Conservation (phyloP, 169 alveolate genomes). For the Plasmodium berghei region DNA sequence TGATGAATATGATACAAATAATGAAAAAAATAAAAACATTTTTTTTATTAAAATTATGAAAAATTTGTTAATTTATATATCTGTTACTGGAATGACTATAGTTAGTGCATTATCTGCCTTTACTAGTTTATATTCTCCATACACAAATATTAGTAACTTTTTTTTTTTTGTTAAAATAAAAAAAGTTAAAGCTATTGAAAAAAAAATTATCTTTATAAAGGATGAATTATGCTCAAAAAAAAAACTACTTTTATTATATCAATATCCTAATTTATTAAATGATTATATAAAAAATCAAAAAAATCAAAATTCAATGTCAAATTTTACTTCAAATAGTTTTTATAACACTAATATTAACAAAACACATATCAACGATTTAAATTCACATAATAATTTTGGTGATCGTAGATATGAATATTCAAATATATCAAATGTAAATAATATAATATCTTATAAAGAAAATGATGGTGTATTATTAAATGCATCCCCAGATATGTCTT, state of each 20-base stretch:
- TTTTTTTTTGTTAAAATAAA: slow-evolving; percentile 45
- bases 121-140: slow-evolving; percentile 68
- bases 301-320: background rate
- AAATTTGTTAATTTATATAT: slow-evolving; percentile 42
- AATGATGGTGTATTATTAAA: too few species aligned
- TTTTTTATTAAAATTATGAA: slow-evolving; percentile 45
- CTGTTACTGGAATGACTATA: slow-evolving; percentile 71
- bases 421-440: background rate
- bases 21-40: slow-evolving; percentile 17
- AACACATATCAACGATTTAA: background rate
- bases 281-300: background rate
- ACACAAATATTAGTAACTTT: slow-evolving; percentile 41
- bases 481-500: too few species aligned
- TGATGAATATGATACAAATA: slow-evolving; percentile 50
- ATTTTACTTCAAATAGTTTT: background rate
- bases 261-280: slow-evolving; percentile 18
- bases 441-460: background rate
- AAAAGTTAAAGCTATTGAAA: slow-evolving; percentile 50
- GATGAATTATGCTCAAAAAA: slow-evolving; percentile 28
- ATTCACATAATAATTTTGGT: background rate
- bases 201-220: slow-evolving; percentile 36
- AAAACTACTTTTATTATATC: slow-evolving; percentile 31
- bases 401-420: too few species aligned
- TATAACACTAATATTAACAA: background rate
- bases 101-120: slow-evolving; percentile 69